Base-by-base conservation (phyloP, 306 rosid genomes). In the Vigna angularis region DNA sequence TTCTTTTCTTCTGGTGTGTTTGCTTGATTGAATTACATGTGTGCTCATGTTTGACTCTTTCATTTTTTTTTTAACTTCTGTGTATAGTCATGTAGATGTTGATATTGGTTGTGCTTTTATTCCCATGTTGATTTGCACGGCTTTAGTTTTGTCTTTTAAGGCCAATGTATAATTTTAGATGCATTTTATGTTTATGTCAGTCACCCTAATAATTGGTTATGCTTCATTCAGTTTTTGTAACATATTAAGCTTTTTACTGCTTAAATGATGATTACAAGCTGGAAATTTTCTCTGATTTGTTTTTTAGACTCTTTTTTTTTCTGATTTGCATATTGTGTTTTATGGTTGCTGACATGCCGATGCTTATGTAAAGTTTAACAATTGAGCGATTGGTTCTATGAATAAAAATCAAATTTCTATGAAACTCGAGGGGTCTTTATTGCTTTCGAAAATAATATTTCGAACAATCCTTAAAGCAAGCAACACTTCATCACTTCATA, bases 11-110 rank as follows among this genome's bases (percentile, higher is more conserved):
- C 53, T 49, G 40, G 38, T 40, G 55, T 66, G 58, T 79, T 81
- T 72, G 10, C 49, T 77, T 59, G 62, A 24, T 22, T 28, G 10
- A 40, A 45, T 63, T 40, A 32, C 10, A 64, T 1, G n/a, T 72
- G 28, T 79, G 49, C 47, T 38, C 40, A 6, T 74, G 72, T 15
- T 24, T 53, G 42, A 36, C 50, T 64, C 47, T 66, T 22, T 75
- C 6, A 48, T 73, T 36, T 36, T 14, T 62, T 47, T 42, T 49
- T 61, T n/a, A 56, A 17, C 10, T 56, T 30, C 34, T 36, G 1
- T 48, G 4, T 34, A 40, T 38, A 24, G 20, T 4, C 50, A 17
- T 36, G 26, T 3, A 4, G 48, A 42, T 47, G 2, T 44, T 53
- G 65, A 16, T 71, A 17, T 17, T 63, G 67, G 28, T 71, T 9